Evolutionary conservation across 2,329 filamentous ascomycete species (phyloP).

Genomic region (Pseudogymnoascus sp.): DNA sequence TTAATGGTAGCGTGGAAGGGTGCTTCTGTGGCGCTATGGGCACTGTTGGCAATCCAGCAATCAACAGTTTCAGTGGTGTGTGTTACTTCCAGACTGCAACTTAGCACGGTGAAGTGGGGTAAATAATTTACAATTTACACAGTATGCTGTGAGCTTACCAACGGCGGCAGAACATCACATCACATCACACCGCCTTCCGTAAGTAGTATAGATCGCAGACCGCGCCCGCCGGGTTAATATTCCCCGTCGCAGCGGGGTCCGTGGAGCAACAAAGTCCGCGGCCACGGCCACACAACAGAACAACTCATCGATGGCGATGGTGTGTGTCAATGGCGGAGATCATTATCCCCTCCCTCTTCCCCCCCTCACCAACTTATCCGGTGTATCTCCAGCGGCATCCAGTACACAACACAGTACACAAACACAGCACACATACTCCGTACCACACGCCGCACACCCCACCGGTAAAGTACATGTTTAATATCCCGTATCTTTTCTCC

Average conservation of each 20-base stretch:
- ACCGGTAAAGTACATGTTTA: not conserved
- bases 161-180: not conserved
- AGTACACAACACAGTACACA: not conserved
- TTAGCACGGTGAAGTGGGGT: not conserved
- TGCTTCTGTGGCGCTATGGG: not conserved
- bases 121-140: not conserved
- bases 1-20: not conserved
- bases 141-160: not conserved
- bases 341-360: not conserved
- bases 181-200: not conserved
- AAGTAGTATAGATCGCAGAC: not conserved
- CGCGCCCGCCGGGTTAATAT: not conserved
- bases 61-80: not conserved
- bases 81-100: not conserved
- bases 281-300: not conserved
- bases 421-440: too few species aligned
- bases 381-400: not conserved
- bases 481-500: not conserved
- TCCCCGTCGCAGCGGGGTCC: not conserved
- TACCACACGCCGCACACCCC: not conserved
- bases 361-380: not conserved
- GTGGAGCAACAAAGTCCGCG: not conserved
- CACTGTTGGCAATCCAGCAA: not conserved
- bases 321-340: constrained; percentile 1
- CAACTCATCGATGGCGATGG: not conserved